Evolutionary conservation across 2,329 filamentous ascomycete genomes (phyloP), one percentile per base, ranked within the genome.

Genomic region (Arthrobotrys musiformis): DNA sequence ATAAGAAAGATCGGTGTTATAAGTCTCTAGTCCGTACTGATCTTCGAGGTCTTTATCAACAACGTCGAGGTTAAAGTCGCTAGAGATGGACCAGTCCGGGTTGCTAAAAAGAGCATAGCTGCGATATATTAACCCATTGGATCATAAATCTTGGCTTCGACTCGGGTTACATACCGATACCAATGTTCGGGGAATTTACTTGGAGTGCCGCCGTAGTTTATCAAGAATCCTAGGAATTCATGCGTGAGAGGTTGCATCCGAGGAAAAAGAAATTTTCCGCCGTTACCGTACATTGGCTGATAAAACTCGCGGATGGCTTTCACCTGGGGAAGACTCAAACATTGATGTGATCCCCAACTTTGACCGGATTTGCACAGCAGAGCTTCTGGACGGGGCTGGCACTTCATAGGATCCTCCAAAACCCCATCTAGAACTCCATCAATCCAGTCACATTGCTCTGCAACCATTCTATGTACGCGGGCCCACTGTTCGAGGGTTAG

Each of bases 361-460:
- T 73, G 40, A 8, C 33, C 11, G 13, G 33, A 33, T 22, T 42
- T 52, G 44, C 83, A 85, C 7, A 82, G 81, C 62, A 85, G 70
- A 1, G 79, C 80, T 50, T 82, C 81, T 2, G 83, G 79, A 60
- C 81, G 70, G 1, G 83, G 83, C 4, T 80, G 66, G 62, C 84
- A 85, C 4, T 82, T 79, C 26, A 81, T 78, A 0, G 84, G 82
- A 44, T 84, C 82, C 66, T 84, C 83, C 33, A 85, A 82, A 42
- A 85, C 84, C 3, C 85, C 85, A 79, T 88, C 87, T 9, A 81
- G 81, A 7, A 84, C 84, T 17, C 85, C 85, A 79, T 88, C 87
- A 6, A 86, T 81, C 1, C 79, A 79, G 77, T 88, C 86, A 79
- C 87, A 88, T 80, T 88, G 86, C 11, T 82, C 82, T 19, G 88